Evolutionary conservation across 495 filamentous ascomycete genomes (phyloP).

Genomic region (Neurospora sp.): DNA sequence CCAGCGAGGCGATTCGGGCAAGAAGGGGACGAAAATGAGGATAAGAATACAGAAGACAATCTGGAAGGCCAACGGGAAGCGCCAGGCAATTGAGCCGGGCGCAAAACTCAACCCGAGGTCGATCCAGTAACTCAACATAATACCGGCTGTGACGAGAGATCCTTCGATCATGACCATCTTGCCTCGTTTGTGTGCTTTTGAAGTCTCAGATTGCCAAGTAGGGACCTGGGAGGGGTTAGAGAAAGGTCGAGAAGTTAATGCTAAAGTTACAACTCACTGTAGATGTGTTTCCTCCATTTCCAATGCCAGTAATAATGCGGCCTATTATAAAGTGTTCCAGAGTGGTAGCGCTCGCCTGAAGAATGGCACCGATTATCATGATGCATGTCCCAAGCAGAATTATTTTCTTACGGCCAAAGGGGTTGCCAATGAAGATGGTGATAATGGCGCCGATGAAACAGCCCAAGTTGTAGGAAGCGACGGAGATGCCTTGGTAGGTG

Average conservation of each 20-base stretch:
- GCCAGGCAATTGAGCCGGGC: conserved; percentile 56
- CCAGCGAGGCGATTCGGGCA: conserved; percentile 58
- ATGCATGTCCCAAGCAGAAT: conserved; percentile 63
- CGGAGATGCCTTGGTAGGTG: conserved; percentile 42
- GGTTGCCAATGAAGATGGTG: conserved; percentile 62
- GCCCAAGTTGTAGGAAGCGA: conserved; percentile 56
- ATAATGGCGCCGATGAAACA: conserved; percentile 63
- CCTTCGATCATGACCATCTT: conserved; percentile 73
- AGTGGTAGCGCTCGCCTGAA: conserved; percentile 48
- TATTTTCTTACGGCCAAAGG: conserved; percentile 57
- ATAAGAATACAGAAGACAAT: conserved; percentile 51
- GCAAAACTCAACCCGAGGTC: conserved; percentile 61
- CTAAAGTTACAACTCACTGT: conserved; percentile 11
- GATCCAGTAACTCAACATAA: conserved; percentile 69
- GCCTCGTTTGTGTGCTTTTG: conserved; percentile 61
- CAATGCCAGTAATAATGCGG: conserved; percentile 41
- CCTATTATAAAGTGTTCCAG: conserved; percentile 50
- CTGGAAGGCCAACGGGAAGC: conserved; percentile 60
- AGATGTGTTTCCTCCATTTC: conserved; percentile 35
- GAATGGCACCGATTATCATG: conserved; percentile 56
- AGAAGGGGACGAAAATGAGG: conserved; percentile 45
- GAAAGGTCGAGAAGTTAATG: conserved; percentile 5
- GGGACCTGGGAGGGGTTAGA: conserved; percentile 50
- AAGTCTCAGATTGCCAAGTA: conserved; percentile 72
- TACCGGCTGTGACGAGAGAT: conserved; percentile 62